Evolutionary conservation across 768 basidiomycete species (phyloP).

Genomic region (Podaxis mareebaensis): DNA sequence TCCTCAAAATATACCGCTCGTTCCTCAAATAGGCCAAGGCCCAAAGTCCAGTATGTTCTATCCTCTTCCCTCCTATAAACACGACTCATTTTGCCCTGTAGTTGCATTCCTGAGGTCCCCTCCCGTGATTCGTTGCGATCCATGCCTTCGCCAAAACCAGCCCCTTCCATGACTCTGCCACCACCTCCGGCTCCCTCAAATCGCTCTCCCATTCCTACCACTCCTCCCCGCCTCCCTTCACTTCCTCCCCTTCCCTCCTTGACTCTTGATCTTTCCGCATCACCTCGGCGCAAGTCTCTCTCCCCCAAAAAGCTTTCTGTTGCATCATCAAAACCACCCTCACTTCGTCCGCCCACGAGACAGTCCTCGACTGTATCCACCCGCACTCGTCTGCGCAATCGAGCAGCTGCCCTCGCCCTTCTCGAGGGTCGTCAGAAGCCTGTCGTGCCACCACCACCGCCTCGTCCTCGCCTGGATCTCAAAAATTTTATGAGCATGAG

Average conservation of each 20-base stretch:
- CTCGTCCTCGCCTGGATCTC: conserved; percentile 19
- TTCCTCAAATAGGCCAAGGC: conserved; percentile 14
- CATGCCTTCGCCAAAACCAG: conserved; percentile 63
- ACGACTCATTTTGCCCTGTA: conserved; percentile 17
- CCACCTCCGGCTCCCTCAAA: conserved; percentile 33
- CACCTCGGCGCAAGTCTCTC: conserved; percentile 18
- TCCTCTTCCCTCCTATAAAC: neutral
- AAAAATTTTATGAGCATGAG: conserved; percentile 69
- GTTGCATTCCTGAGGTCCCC: conserved; percentile 26
- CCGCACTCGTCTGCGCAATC: conserved; percentile 45
- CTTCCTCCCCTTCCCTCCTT: conserved; percentile 29
- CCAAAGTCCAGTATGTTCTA: conserved; percentile 25
- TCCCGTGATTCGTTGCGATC: conserved; percentile 43
- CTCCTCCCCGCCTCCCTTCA: conserved; percentile 34
- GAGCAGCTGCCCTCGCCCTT: conserved; percentile 61
- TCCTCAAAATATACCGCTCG: conserved; percentile 22
- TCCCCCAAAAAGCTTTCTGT: conserved; percentile 24
- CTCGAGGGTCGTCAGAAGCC: conserved; percentile 54
- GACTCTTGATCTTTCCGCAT: conserved; percentile 23
- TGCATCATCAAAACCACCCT: conserved; percentile 15
- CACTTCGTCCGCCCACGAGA: conserved; percentile 14
- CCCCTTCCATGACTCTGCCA: conserved; percentile 53
- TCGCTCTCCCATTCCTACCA: conserved; percentile 18
- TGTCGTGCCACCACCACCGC: conserved; percentile 14
- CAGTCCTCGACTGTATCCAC: conserved; percentile 44